Conservation (phyloP, 495 filamentous ascomycete species). For the Evernia prunastri region DNA sequence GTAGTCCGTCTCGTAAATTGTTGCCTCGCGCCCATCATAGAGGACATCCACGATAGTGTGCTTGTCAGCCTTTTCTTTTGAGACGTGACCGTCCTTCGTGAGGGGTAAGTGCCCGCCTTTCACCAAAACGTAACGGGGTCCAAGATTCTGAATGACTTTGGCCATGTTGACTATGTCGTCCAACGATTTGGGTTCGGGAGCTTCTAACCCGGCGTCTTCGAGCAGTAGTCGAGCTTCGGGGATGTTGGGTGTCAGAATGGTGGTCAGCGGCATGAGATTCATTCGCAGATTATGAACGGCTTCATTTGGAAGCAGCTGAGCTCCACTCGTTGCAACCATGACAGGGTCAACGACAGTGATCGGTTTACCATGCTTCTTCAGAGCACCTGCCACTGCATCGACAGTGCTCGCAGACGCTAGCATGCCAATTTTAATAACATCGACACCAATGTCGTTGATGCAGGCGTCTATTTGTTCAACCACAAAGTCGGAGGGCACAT, state of each 20-base stretch:
- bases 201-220: conserved; percentile 46
- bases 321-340: conserved; percentile 85
- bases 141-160: conserved; percentile 55
- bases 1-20: conserved; percentile 61
- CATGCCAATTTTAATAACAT: conserved; percentile 95
- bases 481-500: conserved; percentile 71
- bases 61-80: conserved; percentile 49
- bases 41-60: conserved; percentile 70
- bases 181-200: conserved; percentile 46
- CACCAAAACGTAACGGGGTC: conserved; percentile 72
- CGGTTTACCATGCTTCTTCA: conserved; percentile 54
- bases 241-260: conserved; percentile 83
- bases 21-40: conserved; percentile 45
- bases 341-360: conserved; percentile 80
- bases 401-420: conserved; percentile 74
- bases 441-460: conserved; percentile 74
- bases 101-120: conserved; percentile 93
- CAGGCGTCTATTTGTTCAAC: conserved; percentile 77
- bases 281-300: conserved; percentile 60
- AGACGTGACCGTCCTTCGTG: conserved; percentile 49
- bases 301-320: conserved; percentile 62
- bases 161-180: conserved; percentile 63
- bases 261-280: conserved; percentile 67
- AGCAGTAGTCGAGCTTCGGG: conserved; percentile 78
- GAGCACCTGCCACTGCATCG: conserved; percentile 60